Percentiles rank a stretch among this genome's conserved stretches.
These are phyloP conservation scores for Acer saccharum DNA, from an alignment of 345 rosid species.

Conservation along the genomic window DNA sequence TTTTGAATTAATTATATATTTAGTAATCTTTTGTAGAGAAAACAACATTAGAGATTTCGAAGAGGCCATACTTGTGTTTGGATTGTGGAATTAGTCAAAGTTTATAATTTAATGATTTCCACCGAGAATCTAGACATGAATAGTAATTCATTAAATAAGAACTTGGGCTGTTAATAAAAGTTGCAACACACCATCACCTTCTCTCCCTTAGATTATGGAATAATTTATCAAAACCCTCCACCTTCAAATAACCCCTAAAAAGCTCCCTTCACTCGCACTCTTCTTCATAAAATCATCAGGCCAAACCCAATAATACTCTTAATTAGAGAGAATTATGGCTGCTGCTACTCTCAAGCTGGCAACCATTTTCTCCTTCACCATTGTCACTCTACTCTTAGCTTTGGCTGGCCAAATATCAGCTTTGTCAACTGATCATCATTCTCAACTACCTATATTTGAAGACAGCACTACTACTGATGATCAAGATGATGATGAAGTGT, in stretches of 20 bases:
- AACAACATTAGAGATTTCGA: too few species aligned
- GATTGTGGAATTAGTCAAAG: not conserved
- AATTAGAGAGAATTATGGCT: slow-evolving; percentile 4
- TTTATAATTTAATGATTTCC: not conserved
- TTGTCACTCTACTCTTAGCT: slow-evolving; percentile 15
- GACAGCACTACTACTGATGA: slow-evolving; percentile 5
- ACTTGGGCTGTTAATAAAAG: not conserved
- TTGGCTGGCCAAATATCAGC: slow-evolving; percentile 8
- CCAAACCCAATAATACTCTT: too few species aligned
- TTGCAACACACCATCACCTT: not conserved
- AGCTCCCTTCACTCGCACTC: not conserved
- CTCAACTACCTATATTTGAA: not conserved
- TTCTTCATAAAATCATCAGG: too few species aligned
- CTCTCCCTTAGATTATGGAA: slow-evolving; percentile 22
- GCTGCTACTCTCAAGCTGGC: slow-evolving; percentile 25
- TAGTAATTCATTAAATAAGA: not conserved
- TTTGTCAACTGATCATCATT: not conserved
- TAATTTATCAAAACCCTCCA: slow-evolving; percentile 23
- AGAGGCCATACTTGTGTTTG: not conserved
- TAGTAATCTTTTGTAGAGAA: too few species aligned
- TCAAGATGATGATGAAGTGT: slow-evolving; percentile 25
- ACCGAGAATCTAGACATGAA: slow-evolving; percentile 24
- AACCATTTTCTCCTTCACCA: slow-evolving; percentile 23
- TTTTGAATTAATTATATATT: too few species aligned
- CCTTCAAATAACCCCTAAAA: slow-evolving; percentile 26